phyloP scores from a whole-genome alignment of 495 filamentous ascomycete species.

The Penicillium herquei region DNA sequence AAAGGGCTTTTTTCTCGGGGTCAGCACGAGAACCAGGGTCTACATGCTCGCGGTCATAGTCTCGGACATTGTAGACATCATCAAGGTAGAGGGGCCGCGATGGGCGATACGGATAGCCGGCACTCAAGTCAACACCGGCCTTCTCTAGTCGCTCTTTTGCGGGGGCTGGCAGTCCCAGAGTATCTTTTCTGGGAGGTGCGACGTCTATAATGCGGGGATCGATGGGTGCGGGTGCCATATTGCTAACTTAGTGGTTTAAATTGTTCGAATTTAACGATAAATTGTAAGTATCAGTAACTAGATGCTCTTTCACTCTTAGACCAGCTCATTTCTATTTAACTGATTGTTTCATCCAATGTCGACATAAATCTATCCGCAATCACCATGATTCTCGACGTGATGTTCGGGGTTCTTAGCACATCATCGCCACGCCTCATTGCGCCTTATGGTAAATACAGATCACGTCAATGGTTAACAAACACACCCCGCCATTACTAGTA shows the following conservation, averaged over 20 bases:
- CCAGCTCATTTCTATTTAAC: background rate
- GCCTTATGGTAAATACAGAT: slow-evolving; percentile 10
- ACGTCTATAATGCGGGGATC: slow-evolving; percentile 59
- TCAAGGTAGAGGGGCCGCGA: slow-evolving; percentile 62
- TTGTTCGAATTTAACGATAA: background rate
- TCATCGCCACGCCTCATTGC: slow-evolving; percentile 22
- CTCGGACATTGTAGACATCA: slow-evolving; percentile 62
- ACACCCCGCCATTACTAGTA: too few relatives aligned
- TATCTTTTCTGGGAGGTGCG: slow-evolving; percentile 59
- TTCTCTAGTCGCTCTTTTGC: slow-evolving; percentile 58
- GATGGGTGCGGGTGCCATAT: slow-evolving; percentile 52
- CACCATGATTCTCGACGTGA: background rate
- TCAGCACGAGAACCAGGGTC: slow-evolving; percentile 66
- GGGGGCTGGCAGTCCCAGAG: slow-evolving; percentile 52
- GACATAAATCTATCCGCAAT: background rate
- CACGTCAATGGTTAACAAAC: too few relatives aligned
- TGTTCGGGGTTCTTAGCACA: slow-evolving; percentile 34
- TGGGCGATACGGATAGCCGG: slow-evolving; percentile 67
- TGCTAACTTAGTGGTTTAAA: background rate
- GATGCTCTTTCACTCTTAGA: background rate
- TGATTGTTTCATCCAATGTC: background rate
- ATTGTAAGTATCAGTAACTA: background rate
- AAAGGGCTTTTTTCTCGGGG: slow-evolving; percentile 61
- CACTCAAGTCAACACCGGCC: slow-evolving; percentile 61
- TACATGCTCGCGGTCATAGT: slow-evolving; percentile 54